Conservation (phyloP, 495 filamentous ascomycete genomes). For the Aspergillus campestris region DNA sequence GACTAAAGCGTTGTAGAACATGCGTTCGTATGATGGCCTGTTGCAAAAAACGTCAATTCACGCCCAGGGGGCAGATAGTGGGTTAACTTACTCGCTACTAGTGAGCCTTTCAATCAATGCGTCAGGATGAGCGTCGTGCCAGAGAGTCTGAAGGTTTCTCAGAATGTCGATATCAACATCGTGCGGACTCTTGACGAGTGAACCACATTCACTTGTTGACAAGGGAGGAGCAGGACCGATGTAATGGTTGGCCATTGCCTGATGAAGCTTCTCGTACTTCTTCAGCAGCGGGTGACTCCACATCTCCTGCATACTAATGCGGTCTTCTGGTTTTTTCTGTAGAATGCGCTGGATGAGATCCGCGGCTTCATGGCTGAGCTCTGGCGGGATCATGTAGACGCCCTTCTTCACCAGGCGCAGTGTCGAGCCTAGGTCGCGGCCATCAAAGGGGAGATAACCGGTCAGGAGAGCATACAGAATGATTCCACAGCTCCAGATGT, state of each 20-base stretch:
- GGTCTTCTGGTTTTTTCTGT: slow-evolving; percentile 59
- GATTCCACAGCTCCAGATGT: slow-evolving; percentile 93
- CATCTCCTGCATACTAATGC: slow-evolving; percentile 69
- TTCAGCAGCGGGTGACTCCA: slow-evolving; percentile 76
- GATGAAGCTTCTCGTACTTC: slow-evolving; percentile 64
- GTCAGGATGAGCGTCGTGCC: slow-evolving; percentile 73
- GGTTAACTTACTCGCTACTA: slow-evolving; percentile 54
- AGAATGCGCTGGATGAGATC: slow-evolving; percentile 73
- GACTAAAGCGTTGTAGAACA: slow-evolving; percentile 79
- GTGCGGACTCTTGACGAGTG: slow-evolving; percentile 36
- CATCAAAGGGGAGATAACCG: slow-evolving; percentile 76
- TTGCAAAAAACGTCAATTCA: slow-evolving; percentile 1
- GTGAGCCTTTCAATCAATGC: slow-evolving; percentile 57
- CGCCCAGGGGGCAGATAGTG: neutral
- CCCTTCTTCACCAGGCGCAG: slow-evolving; percentile 61
- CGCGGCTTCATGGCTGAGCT: slow-evolving; percentile 61
- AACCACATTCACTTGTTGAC: slow-evolving; percentile 44
- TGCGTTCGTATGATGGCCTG: slow-evolving; percentile 78
- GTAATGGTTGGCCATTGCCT: slow-evolving; percentile 38
- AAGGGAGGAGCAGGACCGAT: slow-evolving; percentile 48
- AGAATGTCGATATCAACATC: slow-evolving; percentile 74
- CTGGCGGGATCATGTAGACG: slow-evolving; percentile 59
- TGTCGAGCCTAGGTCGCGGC: slow-evolving; percentile 47
- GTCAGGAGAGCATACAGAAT: slow-evolving; percentile 79
- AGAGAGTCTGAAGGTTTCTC: slow-evolving; percentile 75